A percentile compares a stretch with the other conserved stretches of the same genome.
Evolutionary conservation across 208 protist species (phyloP).

Genomic region (Trypanosoma scelopori): DNA sequence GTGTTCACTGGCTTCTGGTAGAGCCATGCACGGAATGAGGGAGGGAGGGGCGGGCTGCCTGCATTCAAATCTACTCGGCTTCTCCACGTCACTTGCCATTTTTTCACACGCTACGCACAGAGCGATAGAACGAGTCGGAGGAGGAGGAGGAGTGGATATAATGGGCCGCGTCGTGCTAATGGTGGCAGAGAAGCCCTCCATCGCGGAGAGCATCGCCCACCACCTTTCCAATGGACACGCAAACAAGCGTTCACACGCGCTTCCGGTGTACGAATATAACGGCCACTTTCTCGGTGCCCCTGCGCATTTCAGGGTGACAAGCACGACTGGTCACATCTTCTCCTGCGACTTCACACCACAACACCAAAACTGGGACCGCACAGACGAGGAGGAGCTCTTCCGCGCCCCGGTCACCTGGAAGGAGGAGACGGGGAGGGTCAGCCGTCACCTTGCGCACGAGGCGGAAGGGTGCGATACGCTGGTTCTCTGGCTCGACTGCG

Average conservation of each 20-base stretch:
- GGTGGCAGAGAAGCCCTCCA: conserved; percentile 95
- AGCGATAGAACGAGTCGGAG: background rate
- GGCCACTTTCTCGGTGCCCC: conserved; percentile 62
- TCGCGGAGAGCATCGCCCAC: conserved; percentile 89
- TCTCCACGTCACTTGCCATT: background rate
- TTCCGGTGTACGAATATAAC: conserved; percentile 88
- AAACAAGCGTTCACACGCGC: conserved; percentile 56
- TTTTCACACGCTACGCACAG: background rate
- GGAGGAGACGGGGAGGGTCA: conserved; percentile 85
- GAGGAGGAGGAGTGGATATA: background rate
- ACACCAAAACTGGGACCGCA: conserved; percentile 89
- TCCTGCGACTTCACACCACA: conserved; percentile 89
- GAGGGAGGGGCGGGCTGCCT: too few relatives aligned
- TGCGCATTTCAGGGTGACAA: conserved; percentile 86
- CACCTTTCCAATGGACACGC: conserved; percentile 82
- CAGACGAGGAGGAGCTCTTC: conserved; percentile 86
- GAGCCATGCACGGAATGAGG: too few relatives aligned
- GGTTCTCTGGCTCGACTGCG: conserved; percentile 95
- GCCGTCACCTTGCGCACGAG: conserved; percentile 75
- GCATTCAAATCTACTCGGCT: background rate
- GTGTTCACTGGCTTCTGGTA: too few relatives aligned
- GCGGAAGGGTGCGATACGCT: conserved; percentile 84
- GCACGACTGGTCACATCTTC: conserved; percentile 91
- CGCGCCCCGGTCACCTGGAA: conserved; percentile 80
- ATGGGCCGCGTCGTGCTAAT: conserved; percentile 84